Percentiles rank a stretch among this genome's conserved stretches.
Evolutionary conservation across 208 protist species (phyloP).

Genomic region (Tritrichomonas musculus): DNA sequence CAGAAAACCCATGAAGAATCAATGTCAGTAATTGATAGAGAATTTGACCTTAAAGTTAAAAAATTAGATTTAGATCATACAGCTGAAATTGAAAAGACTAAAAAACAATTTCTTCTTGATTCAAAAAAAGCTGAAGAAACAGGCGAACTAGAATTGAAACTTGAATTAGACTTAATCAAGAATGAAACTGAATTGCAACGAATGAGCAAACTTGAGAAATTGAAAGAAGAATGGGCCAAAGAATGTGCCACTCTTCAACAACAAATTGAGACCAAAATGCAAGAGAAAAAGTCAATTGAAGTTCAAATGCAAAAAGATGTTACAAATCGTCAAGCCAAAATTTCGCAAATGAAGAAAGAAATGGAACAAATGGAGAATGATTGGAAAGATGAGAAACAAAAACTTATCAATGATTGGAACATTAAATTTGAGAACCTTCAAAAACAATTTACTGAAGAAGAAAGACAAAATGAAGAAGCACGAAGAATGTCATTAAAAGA

Average conservation of each 20-base stretch:
- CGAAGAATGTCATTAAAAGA: neutral
- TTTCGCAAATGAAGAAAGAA: neutral
- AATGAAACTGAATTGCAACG: neutral
- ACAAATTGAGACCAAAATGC: neutral
- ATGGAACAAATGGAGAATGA: neutral
- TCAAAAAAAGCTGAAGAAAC: neutral
- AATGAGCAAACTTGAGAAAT: neutral
- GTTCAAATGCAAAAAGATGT: neutral
- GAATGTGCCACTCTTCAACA: neutral
- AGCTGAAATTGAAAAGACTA: neutral
- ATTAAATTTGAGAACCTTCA: neutral
- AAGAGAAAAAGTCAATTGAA: neutral
- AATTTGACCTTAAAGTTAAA: neutral
- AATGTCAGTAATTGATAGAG: neutral
- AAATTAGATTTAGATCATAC: neutral
- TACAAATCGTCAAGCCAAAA: neutral
- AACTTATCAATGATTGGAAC: neutral
- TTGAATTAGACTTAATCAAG: neutral
- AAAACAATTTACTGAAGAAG: slow-evolving; percentile 29
- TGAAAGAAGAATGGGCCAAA: neutral
- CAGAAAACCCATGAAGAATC: neutral
- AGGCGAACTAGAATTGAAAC: neutral
- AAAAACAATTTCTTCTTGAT: neutral
- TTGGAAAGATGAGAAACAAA: neutral
- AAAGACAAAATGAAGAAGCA: slow-evolving; percentile 27